Percentiles rank a stretch among this genome's conserved stretches.
These are phyloP conservation scores for Fusarium sp. DNA, from an alignment of 2,329 filamentous ascomycete genomes.

Conservation along the genomic window DNA sequence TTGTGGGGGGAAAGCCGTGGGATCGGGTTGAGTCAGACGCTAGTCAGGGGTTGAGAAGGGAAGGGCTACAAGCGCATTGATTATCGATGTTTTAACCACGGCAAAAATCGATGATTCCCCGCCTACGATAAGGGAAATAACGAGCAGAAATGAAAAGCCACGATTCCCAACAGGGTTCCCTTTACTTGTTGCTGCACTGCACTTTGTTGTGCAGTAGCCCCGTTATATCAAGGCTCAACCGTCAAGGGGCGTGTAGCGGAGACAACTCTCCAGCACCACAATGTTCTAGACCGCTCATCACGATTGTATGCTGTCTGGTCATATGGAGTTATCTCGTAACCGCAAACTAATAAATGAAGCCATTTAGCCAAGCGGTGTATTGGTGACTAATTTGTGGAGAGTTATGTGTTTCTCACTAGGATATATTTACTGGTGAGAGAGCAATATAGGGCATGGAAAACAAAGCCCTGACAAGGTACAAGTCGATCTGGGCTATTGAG, in stretches of 20 bases:
- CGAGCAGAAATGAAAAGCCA: constrained; percentile 10
- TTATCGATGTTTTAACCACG: constrained; percentile 26
- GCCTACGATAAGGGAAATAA: constrained; percentile 38
- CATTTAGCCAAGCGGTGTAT: constrained; percentile 32
- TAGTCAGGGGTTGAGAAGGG: constrained; percentile 25
- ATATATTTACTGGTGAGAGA: neutral
- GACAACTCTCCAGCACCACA: constrained; percentile 4
- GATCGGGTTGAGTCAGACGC: constrained; percentile 33
- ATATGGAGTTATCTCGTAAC: constrained; percentile 10
- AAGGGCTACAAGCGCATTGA: constrained; percentile 28
- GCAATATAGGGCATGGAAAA: constrained; percentile 20
- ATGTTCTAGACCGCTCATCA: constrained; percentile 34
- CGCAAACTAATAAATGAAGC: constrained; percentile 10
- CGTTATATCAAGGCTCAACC: neutral
- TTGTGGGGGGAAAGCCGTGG: constrained; percentile 25
- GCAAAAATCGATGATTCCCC: constrained; percentile 27
- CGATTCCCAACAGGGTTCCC: constrained; percentile 30
- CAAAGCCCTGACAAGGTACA: constrained; percentile 16
- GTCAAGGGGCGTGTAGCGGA: constrained; percentile 21
- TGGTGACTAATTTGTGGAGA: constrained; percentile 11
- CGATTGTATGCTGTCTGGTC: neutral
- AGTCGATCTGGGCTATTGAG: neutral
- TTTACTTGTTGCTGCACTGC: constrained; percentile 9
- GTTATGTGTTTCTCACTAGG: neutral
- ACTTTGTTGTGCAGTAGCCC: constrained; percentile 31